A percentile compares a stretch with the other conserved stretches of the same genome.
These are phyloP conservation scores for Peniophora sp. DNA, from an alignment of 1,284 basidiomycete genomes.

Conservation along the genomic window DNA sequence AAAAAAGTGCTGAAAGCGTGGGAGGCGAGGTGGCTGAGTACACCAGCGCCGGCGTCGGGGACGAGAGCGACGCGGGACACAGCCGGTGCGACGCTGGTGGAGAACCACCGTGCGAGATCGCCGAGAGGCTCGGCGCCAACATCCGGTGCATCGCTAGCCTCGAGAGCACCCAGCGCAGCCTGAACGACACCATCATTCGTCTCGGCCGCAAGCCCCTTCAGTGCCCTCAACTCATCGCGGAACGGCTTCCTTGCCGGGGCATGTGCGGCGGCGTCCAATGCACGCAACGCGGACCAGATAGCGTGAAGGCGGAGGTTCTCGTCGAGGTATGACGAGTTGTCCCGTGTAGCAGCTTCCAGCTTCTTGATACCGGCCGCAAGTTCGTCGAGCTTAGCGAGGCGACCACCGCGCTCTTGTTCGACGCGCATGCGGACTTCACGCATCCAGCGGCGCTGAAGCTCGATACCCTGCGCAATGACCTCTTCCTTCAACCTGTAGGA, in stretches of 20 bases:
- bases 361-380: constrained; percentile 86
- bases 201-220: constrained; percentile 68
- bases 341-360: constrained; percentile 84
- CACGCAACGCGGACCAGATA: constrained; percentile 70
- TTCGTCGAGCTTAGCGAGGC: constrained; percentile 91
- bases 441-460: constrained; percentile 95
- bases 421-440: constrained; percentile 93
- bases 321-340: constrained; percentile 85
- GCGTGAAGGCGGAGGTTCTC: constrained; percentile 85
- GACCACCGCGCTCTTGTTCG: constrained; percentile 93
- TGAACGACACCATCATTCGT: constrained; percentile 63
- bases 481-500: constrained; percentile 78
- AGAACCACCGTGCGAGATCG: constrained; percentile 87
- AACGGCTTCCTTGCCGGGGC: constrained; percentile 69
- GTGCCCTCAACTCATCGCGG: constrained; percentile 81
- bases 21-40: constrained; percentile 84
- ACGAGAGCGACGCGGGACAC: constrained; percentile 87
- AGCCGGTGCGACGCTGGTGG: constrained; percentile 75
- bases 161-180: constrained; percentile 66
- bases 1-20: constrained; percentile 69
- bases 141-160: constrained; percentile 69
- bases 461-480: constrained; percentile 93
- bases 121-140: constrained; percentile 87
- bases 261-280: constrained; percentile 51
- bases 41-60: constrained; percentile 81